Conservation (phyloP, 208 protist species). For the Tritrichomonas musculus region DNA sequence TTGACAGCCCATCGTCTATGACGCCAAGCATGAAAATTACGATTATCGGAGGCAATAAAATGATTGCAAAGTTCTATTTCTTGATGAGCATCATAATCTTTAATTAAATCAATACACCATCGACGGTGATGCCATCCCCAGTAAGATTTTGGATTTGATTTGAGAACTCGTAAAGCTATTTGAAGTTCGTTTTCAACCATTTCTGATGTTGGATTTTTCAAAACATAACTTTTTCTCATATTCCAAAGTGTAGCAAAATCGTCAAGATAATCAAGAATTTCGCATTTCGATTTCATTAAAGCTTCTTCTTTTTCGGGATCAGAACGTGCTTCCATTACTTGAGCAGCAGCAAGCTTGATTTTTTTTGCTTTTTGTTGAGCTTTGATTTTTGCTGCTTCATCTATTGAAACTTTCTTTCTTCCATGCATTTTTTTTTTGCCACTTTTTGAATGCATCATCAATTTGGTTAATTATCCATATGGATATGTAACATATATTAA, state of each 20-base stretch:
- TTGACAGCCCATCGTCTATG: background rate
- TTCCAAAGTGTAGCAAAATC: slow-evolving; percentile 9
- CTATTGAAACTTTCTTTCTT: slow-evolving; percentile 26
- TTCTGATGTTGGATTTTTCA: background rate
- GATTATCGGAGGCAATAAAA: background rate
- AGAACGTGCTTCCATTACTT: background rate
- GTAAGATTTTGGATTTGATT: background rate
- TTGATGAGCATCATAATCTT: background rate
- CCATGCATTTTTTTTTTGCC: slow-evolving; percentile 22
- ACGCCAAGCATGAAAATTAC: slow-evolving; percentile 25
- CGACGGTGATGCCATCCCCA: background rate
- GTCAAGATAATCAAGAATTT: background rate
- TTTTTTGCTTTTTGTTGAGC: background rate
- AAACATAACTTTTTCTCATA: background rate
- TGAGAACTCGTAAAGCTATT: background rate
- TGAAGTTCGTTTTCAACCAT: background rate
- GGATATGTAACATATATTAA: too few relatives aligned
- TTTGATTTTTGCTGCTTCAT: slow-evolving; percentile 15
- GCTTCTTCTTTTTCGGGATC: background rate
- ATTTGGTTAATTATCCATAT: too few relatives aligned
- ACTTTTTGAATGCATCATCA: background rate
- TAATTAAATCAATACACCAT: background rate
- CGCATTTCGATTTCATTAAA: background rate
- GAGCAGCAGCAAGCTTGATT: background rate
- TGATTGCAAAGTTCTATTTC: background rate